These are phyloP conservation scores for Allomyces javanicus DNA, from an alignment of 192 early-diverging fungal species.

Conservation along the genomic window DNA sequence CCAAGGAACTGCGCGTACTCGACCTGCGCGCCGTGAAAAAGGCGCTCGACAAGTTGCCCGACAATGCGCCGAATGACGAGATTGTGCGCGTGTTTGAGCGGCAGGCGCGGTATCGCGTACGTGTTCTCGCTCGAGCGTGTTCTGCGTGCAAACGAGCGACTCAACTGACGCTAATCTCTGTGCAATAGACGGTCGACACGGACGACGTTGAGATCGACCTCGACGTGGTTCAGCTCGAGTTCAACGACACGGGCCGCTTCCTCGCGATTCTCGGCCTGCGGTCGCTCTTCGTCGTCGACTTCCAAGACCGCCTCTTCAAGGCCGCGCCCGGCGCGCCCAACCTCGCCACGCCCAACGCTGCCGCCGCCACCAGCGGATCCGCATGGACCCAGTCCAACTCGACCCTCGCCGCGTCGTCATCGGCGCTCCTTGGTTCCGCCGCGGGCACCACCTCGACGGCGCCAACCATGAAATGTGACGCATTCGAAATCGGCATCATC, in stretches of 20 bases:
- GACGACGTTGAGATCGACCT: constrained; percentile 4
- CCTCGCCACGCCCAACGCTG: too few relatives aligned
- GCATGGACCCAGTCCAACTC: background rate
- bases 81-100: too few relatives aligned
- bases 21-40: background rate
- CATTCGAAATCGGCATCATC: background rate
- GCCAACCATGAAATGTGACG: background rate
- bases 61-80: background rate
- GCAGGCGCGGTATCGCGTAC: too few relatives aligned
- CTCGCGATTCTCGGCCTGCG: constrained; percentile 9
- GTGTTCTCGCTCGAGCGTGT: too few relatives aligned
- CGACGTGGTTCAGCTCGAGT: constrained; percentile 6
- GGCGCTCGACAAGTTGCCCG: background rate
- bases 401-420: background rate
- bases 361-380: too few relatives aligned
- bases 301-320: constrained; percentile 3
- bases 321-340: background rate
- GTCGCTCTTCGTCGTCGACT: constrained; percentile 3
- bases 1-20: background rate
- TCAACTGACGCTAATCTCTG: too few relatives aligned
- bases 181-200: too few relatives aligned
- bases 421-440: background rate
- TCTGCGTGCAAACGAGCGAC: too few relatives aligned
- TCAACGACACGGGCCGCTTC: constrained; percentile 9
- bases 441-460: background rate